Evolutionary conservation across 805 yeast species (phyloP), one percentile per base, ranked within the genome.

Genomic region (Metschnikowia lachancei): DNA sequence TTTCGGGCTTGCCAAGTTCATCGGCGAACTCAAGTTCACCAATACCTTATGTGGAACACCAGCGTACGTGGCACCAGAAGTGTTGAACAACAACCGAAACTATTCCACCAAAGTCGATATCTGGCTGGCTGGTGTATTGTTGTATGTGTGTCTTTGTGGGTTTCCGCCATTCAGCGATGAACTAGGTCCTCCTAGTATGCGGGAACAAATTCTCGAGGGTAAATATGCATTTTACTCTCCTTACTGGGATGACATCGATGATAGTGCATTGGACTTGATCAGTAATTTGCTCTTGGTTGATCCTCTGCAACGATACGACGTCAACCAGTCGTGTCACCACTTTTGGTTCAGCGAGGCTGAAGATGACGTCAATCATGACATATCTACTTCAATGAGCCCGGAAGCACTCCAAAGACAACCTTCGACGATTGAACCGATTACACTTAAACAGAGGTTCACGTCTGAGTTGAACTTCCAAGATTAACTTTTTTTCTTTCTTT

Each of bases 101-200:
- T 87, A 87, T 56, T 76, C 86, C 29, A 83, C 85, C 30, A 79
- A 84, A 36, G 89, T 83, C 11, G 95, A 87, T 62, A 65, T 87
- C 62, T 87, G 95, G 95, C 85, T 88, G 59, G 77, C 85, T 8
- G 95, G 94, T 3, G 92, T 86, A 1, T 70, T 87, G 38, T 62
- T 86, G 13, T 87, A 87, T 51, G 90, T 86, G 2, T 85, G 94
- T 60, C 67, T 87, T 14, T 85, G 89, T 61, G 95, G 95, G 0
- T 87, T 87, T 54, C 94, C 92, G 4, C 95, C 95, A 0, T 87
- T 87, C 59, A 83, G 89, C 57, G 94, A 85, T 37, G 92, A 87
- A 50, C 61, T 86, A 46, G 91, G 83, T 0, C 94, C 94, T 10
- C 92, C 92, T 9, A 73, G 76, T 19, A 82, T 86, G 86, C 77